phyloP scores from a whole-genome alignment of 75 land plant species.

The Gnetum montanum region DNA sequence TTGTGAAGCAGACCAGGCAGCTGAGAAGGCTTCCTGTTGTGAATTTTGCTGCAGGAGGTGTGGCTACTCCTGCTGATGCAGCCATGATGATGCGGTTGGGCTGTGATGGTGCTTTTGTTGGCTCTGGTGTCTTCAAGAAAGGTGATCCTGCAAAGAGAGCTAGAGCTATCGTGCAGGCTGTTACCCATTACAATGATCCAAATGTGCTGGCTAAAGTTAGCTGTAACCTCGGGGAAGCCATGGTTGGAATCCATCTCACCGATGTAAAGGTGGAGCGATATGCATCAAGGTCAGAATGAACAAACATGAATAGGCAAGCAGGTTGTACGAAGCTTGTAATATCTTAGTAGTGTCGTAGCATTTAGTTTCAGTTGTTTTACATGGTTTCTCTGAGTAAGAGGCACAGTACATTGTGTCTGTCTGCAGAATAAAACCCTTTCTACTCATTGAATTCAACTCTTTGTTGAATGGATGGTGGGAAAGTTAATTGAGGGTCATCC shows the following conservation, averaged over 20 bases:
- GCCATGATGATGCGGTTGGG: conserved; percentile 94
- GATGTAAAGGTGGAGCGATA: conserved; percentile 75
- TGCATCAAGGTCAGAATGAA: conserved; percentile 57
- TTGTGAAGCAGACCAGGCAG: conserved; percentile 94
- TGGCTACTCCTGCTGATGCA: conserved; percentile 63
- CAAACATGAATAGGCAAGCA: too few species aligned
- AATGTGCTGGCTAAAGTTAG: conserved; percentile 18
- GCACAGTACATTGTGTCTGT: too few species aligned
- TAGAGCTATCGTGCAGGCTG: conserved; percentile 46
- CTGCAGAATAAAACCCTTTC: too few species aligned
- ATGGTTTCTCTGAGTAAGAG: too few species aligned
- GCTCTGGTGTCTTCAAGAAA: conserved; percentile 86
- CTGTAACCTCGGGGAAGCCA: conserved; percentile 40
- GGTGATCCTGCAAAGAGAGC: conserved; percentile 55
- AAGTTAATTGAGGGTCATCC: too few species aligned
- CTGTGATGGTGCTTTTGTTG: conserved; percentile 87
- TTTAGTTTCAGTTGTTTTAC: too few species aligned
- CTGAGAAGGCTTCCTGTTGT: conserved; percentile 37
- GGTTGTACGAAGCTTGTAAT: too few species aligned
- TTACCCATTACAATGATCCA: conserved; percentile 35
- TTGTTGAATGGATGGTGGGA: too few species aligned
- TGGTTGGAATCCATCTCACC: conserved; percentile 75
- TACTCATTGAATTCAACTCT: too few species aligned
- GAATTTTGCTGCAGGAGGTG: conserved; percentile 37
- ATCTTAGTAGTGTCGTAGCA: too few species aligned